Evolutionary conservation across 306 rosid genomes (phyloP), one percentile per base, ranked within the genome.

Genomic region (Cyclanthera cordifolia): DNA sequence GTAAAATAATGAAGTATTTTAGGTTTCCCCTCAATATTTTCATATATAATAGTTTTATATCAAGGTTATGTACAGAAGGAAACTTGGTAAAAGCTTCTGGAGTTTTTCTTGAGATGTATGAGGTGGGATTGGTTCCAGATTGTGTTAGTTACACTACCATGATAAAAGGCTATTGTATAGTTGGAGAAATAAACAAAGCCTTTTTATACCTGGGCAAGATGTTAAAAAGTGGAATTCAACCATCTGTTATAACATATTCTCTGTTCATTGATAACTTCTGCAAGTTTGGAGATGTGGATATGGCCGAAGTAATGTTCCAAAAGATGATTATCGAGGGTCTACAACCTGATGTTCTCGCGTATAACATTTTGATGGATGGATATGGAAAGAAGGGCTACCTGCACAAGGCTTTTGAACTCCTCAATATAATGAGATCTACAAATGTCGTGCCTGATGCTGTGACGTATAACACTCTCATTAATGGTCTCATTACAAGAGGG

Each of bases 391-490:
- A 73, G 61, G 78, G 81, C 21, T 60, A 70, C 15, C 53, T 79
- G 72, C 83, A 75, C 15, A 75, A 75, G 69, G 75, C 78, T 58
- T 79, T 72, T 60, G 70, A 73, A 55, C 70, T 79, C 49, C 74
- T 75, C 8, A 58, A 53, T 60, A 75, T 30, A 46, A 79, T 79
- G 57, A 75, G 68, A 53, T 72, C 81, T 73, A 68, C 69, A 7
- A 50, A 56, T 50, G 67, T 80, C 20, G 41, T 48, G 2, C 84
- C 78, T 23, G 81, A 76, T 51, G 68, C 76, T 30, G 73, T 80
- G 49, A 76, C 84, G 20, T 80, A 80, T 34, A 80, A 80, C 71
- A 80, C 78, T 73, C 81, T 80, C 39, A 80, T 73, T 76, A 72
- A 80, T 21, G 78, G 84, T 70, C 71, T 76, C 8, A 34, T 73